A percentile compares a stretch with the other conserved stretches of the same genome.
Evolutionary conservation across 805 yeast genomes (phyloP).

Genomic region (Spathaspora boniae): DNA sequence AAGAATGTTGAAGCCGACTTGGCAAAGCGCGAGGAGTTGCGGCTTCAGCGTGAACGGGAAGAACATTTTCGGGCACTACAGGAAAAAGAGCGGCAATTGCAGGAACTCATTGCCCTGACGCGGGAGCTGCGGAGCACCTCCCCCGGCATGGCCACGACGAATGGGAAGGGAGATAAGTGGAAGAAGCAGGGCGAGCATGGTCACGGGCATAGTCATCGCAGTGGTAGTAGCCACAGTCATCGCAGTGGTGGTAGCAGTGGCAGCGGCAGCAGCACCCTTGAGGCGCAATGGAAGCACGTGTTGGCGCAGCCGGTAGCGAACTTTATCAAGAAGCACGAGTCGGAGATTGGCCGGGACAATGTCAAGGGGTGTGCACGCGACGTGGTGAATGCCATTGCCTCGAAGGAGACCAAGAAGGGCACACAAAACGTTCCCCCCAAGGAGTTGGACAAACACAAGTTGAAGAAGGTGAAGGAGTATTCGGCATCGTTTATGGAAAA

Average conservation of each 20-base stretch:
- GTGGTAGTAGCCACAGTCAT: background rate
- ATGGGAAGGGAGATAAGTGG: conserved; percentile 5
- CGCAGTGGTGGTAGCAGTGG: conserved; percentile 1
- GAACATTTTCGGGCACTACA: conserved; percentile 29
- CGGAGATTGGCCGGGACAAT: conserved; percentile 66
- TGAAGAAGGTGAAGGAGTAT: conserved; percentile 66
- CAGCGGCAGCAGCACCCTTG: conserved; percentile 11
- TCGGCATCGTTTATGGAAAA: conserved; percentile 64
- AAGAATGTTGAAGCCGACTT: conserved; percentile 17
- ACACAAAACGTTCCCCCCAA: conserved; percentile 44
- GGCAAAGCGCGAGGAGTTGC: conserved; percentile 32
- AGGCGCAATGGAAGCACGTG: conserved; percentile 38
- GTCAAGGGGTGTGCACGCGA: conserved; percentile 78
- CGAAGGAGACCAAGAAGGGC: conserved; percentile 61
- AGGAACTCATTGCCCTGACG: conserved; percentile 33
- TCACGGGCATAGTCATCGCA: conserved; percentile 1
- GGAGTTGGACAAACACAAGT: conserved; percentile 61
- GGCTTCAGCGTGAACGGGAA: conserved; percentile 30
- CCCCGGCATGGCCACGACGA: background rate
- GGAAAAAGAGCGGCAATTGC: conserved; percentile 33
- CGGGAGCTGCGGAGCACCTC: conserved; percentile 12
- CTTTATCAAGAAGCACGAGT: conserved; percentile 60
- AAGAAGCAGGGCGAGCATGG: conserved; percentile 6
- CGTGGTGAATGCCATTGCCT: conserved; percentile 60
- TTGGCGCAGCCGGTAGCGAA: conserved; percentile 83